phyloP scores from a whole-genome alignment of 805 yeast species.

The Yamadazyma tumulicola region DNA sequence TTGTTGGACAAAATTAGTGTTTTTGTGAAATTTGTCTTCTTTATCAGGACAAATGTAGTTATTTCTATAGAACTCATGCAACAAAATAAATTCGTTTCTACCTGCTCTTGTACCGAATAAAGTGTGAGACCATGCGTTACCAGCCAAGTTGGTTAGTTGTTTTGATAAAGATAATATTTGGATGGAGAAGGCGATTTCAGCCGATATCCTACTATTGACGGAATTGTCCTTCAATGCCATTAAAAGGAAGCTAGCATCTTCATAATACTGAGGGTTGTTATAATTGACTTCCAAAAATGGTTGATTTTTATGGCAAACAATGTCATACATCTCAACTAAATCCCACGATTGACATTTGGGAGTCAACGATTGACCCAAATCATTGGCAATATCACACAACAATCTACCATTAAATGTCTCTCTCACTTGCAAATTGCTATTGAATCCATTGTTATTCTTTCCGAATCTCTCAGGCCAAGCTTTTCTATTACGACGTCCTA shows the following conservation, averaged over 20 bases:
- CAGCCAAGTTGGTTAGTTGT: slow-evolving; percentile 89
- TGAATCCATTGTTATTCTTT: slow-evolving; percentile 40
- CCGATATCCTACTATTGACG: slow-evolving; percentile 62
- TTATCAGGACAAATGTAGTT: slow-evolving; percentile 88
- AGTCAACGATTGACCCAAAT: slow-evolving; percentile 90
- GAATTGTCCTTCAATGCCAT: slow-evolving; percentile 71
- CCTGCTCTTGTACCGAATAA: slow-evolving; percentile 94
- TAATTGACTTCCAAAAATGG: slow-evolving; percentile 69
- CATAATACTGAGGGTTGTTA: slow-evolving; percentile 60
- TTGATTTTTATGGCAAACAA: slow-evolving; percentile 65
- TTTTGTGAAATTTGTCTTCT: slow-evolving; percentile 43
- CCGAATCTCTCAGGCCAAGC: slow-evolving; percentile 77
- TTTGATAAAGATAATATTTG: slow-evolving; percentile 88
- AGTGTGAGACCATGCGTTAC: slow-evolving; percentile 96
- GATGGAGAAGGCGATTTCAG: slow-evolving; percentile 73
- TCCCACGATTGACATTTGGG: slow-evolving; percentile 94
- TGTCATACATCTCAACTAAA: slow-evolving; percentile 82
- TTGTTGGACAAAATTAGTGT: slow-evolving; percentile 32
- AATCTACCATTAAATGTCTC: slow-evolving; percentile 83
- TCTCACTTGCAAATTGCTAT: slow-evolving; percentile 54
- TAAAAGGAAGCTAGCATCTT: slow-evolving; percentile 62
- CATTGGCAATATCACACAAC: slow-evolving; percentile 89
- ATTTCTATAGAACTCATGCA: slow-evolving; percentile 84
- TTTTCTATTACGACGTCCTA: slow-evolving; percentile 79
- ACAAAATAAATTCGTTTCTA: slow-evolving; percentile 85